A percentile compares a stretch with the other conserved stretches of the same genome.
These are phyloP conservation scores for Alternaria dauci DNA, from an alignment of 2,329 filamentous ascomycete species.

Conservation along the genomic window DNA sequence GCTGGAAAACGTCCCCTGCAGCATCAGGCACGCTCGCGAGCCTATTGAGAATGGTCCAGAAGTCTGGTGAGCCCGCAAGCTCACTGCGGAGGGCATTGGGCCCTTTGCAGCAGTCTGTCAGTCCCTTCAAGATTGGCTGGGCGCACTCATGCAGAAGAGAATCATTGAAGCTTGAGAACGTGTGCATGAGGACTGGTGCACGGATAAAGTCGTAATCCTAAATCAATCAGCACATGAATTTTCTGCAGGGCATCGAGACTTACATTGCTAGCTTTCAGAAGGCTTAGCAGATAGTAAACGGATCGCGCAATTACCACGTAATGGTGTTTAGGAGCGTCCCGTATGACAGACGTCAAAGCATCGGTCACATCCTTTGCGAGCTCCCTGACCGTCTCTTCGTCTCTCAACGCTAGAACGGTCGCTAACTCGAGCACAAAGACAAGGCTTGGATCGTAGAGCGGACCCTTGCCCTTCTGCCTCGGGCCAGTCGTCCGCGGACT, in stretches of 20 bases:
- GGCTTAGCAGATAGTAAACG: slow-evolving; percentile 83
- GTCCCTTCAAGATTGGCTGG: slow-evolving; percentile 76
- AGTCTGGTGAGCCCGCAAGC: slow-evolving; percentile 95
- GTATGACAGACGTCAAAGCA: slow-evolving; percentile 79
- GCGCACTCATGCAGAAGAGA: slow-evolving; percentile 79
- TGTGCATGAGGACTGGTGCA: slow-evolving; percentile 88
- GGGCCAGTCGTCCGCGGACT: slow-evolving; percentile 68
- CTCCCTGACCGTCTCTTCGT: slow-evolving; percentile 73
- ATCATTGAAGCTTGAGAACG: slow-evolving; percentile 85
- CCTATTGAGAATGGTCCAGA: slow-evolving; percentile 88
- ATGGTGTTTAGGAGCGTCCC: slow-evolving; percentile 81
- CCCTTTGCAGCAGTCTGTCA: slow-evolving; percentile 80
- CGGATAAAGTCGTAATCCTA: slow-evolving; percentile 91
- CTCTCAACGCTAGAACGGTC: slow-evolving; percentile 80
- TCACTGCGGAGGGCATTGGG: slow-evolving; percentile 84
- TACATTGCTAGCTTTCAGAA: slow-evolving; percentile 87
- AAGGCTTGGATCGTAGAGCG: slow-evolving; percentile 82
- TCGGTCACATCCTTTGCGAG: slow-evolving; percentile 84
- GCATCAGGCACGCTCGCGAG: slow-evolving; percentile 75
- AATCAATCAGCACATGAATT: neutral
- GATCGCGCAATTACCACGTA: slow-evolving; percentile 83
- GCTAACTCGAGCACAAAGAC: slow-evolving; percentile 93
- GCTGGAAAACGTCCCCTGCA: slow-evolving; percentile 81
- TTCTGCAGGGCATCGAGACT: slow-evolving; percentile 41
- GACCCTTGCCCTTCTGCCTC: slow-evolving; percentile 63